Conservation (phyloP, 257 asterid genomes). For the Solanum piurae region DNA sequence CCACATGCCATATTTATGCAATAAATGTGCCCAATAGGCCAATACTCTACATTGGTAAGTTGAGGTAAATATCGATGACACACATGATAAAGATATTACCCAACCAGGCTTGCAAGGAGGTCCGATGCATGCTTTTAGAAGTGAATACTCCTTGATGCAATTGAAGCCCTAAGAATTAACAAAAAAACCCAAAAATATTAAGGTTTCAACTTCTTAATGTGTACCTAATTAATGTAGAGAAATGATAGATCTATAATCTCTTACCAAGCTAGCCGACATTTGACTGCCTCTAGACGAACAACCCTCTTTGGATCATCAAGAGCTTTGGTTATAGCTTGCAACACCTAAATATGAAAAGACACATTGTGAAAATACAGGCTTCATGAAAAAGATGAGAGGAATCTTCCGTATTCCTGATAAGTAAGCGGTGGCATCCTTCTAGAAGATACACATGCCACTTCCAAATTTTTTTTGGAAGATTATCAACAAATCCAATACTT, state of each 20-base stretch:
- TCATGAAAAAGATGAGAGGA: not conserved
- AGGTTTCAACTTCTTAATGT: not conserved
- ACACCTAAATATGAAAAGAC: constrained; percentile 43
- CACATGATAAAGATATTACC: constrained; percentile 1
- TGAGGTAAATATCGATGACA: not conserved
- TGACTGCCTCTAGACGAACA: constrained; percentile 87
- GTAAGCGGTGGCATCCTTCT: not conserved
- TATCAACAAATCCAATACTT: not conserved
- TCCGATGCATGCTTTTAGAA: constrained; percentile 12
- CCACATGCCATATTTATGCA: not conserved
- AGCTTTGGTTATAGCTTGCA: constrained; percentile 58
- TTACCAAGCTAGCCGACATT: constrained; percentile 86
- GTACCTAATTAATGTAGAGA: not conserved
- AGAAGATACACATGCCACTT: not conserved
- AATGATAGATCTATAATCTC: constrained; percentile 1
- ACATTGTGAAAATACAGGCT: not conserved
- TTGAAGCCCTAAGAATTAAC: constrained; percentile 39
- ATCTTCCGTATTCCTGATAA: not conserved
- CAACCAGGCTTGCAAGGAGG: constrained; percentile 3
- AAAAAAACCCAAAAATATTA: not conserved
- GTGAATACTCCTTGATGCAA: constrained; percentile 37
- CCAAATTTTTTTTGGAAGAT: not conserved
- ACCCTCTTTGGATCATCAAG: constrained; percentile 83
- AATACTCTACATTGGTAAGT: not conserved
- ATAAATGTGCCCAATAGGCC: not conserved